Percentiles rank a stretch among this genome's conserved stretches.
Conservation (phyloP, 2,329 filamentous ascomycete genomes). For the Chalaropsis ovoidea region DNA sequence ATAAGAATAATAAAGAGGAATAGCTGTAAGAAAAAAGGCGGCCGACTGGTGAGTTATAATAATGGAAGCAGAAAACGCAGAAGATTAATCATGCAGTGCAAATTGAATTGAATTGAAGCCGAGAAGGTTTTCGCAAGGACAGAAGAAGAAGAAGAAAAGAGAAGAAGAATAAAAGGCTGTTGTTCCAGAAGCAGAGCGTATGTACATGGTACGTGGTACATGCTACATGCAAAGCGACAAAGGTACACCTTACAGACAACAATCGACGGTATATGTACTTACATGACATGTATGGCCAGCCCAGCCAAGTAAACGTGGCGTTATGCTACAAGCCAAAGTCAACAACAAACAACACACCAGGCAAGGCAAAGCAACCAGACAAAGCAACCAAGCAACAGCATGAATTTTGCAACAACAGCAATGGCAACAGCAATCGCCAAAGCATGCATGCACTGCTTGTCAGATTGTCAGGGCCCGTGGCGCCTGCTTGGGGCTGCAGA, state of each 20-base stretch:
- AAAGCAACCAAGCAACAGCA: constrained; percentile 17
- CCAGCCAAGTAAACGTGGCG: constrained; percentile 22
- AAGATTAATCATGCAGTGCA: background rate
- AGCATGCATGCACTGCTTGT: too few relatives aligned
- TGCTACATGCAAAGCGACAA: too few relatives aligned
- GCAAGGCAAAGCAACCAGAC: background rate
- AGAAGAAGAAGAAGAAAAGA: background rate
- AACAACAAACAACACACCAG: constrained; percentile 8
- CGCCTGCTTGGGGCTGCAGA: background rate
- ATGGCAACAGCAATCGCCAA: background rate
- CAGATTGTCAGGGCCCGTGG: background rate
- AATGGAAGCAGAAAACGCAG: background rate
- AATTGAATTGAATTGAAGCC: too few relatives aligned
- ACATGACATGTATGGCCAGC: background rate
- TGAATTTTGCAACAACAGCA: background rate
- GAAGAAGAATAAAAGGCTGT: background rate
- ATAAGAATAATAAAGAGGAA: background rate
- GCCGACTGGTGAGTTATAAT: too few relatives aligned
- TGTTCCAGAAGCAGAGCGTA: constrained; percentile 7
- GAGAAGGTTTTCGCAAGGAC: too few relatives aligned
- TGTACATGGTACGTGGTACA: constrained; percentile 3
- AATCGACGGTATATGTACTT: too few relatives aligned
- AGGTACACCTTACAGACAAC: too few relatives aligned
- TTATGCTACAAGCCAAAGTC: constrained; percentile 20
- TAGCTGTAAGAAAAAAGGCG: background rate